These are phyloP conservation scores for Phytophthora constricta DNA, from an alignment of 352 stramenopile species.

Conservation along the genomic window DNA sequence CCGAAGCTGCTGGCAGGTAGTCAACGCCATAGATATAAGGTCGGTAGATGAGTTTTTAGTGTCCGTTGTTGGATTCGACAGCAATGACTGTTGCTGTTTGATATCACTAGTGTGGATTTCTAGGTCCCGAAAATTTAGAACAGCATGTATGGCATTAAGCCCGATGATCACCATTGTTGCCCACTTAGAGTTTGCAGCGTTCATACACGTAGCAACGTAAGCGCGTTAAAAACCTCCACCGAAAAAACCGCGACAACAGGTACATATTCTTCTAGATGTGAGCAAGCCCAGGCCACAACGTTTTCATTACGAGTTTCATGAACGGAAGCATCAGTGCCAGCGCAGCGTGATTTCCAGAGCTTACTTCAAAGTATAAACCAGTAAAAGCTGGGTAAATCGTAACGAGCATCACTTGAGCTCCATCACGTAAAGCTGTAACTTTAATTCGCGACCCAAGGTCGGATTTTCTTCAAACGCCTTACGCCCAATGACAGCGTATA, in stretches of 20 bases:
- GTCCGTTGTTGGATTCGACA: not conserved
- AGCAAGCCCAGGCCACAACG: constrained; percentile 20
- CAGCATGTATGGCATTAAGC: constrained; percentile 24
- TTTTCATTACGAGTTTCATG: constrained; percentile 36
- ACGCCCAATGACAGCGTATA: constrained; percentile 17
- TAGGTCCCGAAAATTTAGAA: constrained; percentile 7
- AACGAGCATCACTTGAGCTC: constrained; percentile 14
- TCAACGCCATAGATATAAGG: constrained; percentile 7
- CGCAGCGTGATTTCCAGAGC: not conserved
- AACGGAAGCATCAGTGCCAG: constrained; percentile 25
- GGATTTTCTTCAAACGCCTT: constrained; percentile 13
- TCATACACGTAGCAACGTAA: constrained; percentile 42
- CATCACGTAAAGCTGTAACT: constrained; percentile 23
- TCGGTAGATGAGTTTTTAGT: not conserved
- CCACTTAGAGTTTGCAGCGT: constrained; percentile 26
- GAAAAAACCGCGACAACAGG: constrained; percentile 37
- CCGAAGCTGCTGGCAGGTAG: constrained; percentile 3
- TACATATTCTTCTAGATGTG: constrained; percentile 34
- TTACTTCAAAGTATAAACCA: constrained; percentile 16
- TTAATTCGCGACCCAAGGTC: constrained; percentile 9
- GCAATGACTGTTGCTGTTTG: not conserved
- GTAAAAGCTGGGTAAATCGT: constrained; percentile 29
- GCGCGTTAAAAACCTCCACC: constrained; percentile 43
- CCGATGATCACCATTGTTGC: constrained; percentile 28
- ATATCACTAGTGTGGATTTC: constrained; percentile 4